These are phyloP conservation scores for Talaromyces sp. DNA, from an alignment of 2,329 filamentous ascomycete genomes.

Conservation along the genomic window DNA sequence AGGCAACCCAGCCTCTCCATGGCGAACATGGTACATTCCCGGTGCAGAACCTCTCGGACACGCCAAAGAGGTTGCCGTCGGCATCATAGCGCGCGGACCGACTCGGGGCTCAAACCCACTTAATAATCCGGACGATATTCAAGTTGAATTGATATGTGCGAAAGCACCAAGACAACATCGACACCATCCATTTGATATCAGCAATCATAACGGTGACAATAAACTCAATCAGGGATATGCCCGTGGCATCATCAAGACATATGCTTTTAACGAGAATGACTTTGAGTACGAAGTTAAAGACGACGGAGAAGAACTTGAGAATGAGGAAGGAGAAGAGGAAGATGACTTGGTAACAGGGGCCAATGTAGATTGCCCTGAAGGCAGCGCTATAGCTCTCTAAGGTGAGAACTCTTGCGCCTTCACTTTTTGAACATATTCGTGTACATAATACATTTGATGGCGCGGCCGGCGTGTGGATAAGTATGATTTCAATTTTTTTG, in stretches of 20 bases:
- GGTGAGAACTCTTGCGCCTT: background rate
- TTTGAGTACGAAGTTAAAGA: constrained; percentile 5
- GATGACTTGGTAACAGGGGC: background rate
- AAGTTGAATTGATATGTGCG: constrained; percentile 33
- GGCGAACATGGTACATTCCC: constrained; percentile 35
- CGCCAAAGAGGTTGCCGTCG: constrained; percentile 34
- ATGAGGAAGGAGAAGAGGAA: background rate
- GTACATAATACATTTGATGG: background rate
- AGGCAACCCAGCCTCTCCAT: constrained; percentile 26
- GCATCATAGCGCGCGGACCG: constrained; percentile 32
- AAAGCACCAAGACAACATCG: constrained; percentile 25
- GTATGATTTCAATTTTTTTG: background rate
- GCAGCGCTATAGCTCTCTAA: background rate
- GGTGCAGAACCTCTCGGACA: constrained; percentile 29
- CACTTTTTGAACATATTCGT: background rate
- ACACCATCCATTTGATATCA: background rate
- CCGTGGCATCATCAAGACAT: constrained; percentile 1
- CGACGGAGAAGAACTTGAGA: constrained; percentile 1
- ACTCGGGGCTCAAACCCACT: constrained; percentile 24
- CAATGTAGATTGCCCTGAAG: background rate
- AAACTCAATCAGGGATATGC: background rate
- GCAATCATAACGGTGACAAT: background rate
- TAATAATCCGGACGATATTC: constrained; percentile 26
- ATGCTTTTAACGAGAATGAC: constrained; percentile 11
- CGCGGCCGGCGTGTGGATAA: background rate